Percentiles rank a stretch among this genome's conserved stretches.
Conservation (phyloP, 441 rosid species). For the Rhodomyrtus psidioides region DNA sequence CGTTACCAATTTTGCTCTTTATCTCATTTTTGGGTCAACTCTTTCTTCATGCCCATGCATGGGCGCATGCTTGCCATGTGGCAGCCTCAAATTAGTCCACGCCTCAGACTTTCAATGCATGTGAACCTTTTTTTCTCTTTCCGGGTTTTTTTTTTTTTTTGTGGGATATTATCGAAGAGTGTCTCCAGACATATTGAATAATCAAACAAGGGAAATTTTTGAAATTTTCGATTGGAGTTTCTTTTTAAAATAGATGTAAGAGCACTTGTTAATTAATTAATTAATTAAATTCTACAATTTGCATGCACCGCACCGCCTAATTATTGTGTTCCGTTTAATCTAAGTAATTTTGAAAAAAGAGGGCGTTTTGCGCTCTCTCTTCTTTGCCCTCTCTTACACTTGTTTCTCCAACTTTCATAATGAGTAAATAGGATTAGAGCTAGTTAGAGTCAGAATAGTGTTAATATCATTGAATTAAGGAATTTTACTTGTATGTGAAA, state of each 20-base stretch:
- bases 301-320: neutral
- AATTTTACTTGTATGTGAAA: neutral
- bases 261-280: neutral
- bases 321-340: neutral
- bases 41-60: neutral
- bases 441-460: neutral
- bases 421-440: neutral
- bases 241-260: neutral
- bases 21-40: neutral
- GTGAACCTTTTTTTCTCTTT: neutral
- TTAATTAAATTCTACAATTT: neutral
- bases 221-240: neutral
- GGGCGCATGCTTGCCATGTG: neutral
- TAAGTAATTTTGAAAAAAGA: neutral
- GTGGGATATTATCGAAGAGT: neutral
- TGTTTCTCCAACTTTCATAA: neutral
- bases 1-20: neutral
- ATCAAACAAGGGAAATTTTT: neutral
- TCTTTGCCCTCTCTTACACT: neutral
- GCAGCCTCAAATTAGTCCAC: neutral
- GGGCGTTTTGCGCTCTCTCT: neutral
- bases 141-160: neutral
- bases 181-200: neutral
- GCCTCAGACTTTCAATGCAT: neutral
- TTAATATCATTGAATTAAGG: neutral